A percentile compares a stretch with the other conserved stretches of the same genome.
Evolutionary conservation across 805 yeast species (phyloP).

Genomic region (Deakozyma indianensis): DNA sequence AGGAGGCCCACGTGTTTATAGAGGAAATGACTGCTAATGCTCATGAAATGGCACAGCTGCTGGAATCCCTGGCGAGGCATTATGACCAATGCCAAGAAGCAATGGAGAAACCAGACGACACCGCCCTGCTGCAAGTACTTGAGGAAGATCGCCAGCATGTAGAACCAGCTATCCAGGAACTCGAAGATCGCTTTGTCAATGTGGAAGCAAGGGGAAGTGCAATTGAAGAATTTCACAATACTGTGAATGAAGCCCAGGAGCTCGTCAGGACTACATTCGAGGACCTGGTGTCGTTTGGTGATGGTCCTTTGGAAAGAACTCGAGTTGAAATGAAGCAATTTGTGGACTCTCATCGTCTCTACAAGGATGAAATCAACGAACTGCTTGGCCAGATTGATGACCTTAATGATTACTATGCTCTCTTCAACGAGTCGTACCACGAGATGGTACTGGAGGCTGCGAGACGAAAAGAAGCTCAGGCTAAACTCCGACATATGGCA

Average conservation of each 20-base stretch:
- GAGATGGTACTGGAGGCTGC: slow-evolving; percentile 37
- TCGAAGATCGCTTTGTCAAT: slow-evolving; percentile 9
- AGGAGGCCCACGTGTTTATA: slow-evolving; percentile 12
- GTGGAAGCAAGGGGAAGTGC: slow-evolving; percentile 2
- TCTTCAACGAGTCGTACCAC: slow-evolving; percentile 38
- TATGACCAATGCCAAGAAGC: slow-evolving; percentile 63
- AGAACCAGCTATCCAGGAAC: slow-evolving; percentile 16
- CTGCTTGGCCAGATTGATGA: slow-evolving; percentile 20
- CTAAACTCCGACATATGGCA: slow-evolving; percentile 24
- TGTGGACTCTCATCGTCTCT: slow-evolving; percentile 10
- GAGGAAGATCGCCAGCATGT: slow-evolving; percentile 21
- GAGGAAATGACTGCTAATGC: slow-evolving; percentile 28
- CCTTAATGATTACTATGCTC: slow-evolving; percentile 33
- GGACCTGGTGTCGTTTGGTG: slow-evolving; percentile 11
- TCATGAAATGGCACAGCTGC: slow-evolving; percentile 50
- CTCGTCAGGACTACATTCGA: slow-evolving; percentile 7
- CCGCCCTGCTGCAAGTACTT: slow-evolving; percentile 37
- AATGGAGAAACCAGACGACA: slow-evolving; percentile 22
- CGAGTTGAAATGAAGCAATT: slow-evolving; percentile 3
- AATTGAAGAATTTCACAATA: slow-evolving; percentile 8
- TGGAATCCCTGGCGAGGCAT: slow-evolving; percentile 65
- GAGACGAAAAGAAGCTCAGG: slow-evolving; percentile 32
- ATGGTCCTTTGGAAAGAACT: slow-evolving; percentile 5
- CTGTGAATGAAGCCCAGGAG: slow-evolving; percentile 15
- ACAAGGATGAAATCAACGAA: slow-evolving; percentile 11